These are phyloP conservation scores for Ophiostoma pallidulum DNA, from an alignment of 2,329 filamentous ascomycete genomes.

Conservation along the genomic window DNA sequence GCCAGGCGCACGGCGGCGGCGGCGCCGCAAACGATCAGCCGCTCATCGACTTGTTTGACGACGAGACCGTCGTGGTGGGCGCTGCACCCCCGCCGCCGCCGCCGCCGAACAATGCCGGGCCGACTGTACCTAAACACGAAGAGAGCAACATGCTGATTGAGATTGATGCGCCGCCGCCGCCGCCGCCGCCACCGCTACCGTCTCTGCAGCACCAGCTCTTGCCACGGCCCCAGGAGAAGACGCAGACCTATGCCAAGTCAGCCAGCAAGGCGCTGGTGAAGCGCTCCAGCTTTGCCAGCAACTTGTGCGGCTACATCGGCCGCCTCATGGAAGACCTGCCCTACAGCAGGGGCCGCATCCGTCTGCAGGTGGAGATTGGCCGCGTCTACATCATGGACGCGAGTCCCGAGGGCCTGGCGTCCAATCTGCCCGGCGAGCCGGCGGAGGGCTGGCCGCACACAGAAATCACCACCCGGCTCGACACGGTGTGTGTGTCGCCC, in stretches of 20 bases:
- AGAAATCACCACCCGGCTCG: constrained; percentile 14
- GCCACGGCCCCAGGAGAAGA: no score
- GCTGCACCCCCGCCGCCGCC: neutral
- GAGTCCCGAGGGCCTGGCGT: constrained; percentile 17
- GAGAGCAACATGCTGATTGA: neutral
- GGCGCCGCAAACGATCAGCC: neutral
- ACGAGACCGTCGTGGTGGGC: neutral
- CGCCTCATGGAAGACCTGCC: constrained; percentile 16
- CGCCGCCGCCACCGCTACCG: neutral
- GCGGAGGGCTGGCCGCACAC: constrained; percentile 20
- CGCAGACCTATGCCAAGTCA: no score
- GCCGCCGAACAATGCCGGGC: neutral
- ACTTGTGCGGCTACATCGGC: constrained; percentile 9
- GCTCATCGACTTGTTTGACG: neutral
- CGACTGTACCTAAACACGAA: neutral
- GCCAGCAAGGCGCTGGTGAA: constrained; percentile 8
- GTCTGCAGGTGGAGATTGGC: constrained; percentile 22
- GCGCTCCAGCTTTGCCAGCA: constrained; percentile 3
- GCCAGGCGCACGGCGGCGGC: neutral
- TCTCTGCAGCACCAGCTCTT: neutral
- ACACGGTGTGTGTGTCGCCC: constrained; percentile 10
- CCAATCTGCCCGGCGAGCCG: constrained; percentile 15
- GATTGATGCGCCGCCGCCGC: neutral
- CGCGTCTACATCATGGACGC: constrained; percentile 20
- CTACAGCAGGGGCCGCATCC: constrained; percentile 18